A percentile compares a stretch with the other conserved stretches of the same genome.
These are phyloP conservation scores for Aspergillus nomiae DNA, from an alignment of 2,329 filamentous ascomycete species.

Conservation along the genomic window DNA sequence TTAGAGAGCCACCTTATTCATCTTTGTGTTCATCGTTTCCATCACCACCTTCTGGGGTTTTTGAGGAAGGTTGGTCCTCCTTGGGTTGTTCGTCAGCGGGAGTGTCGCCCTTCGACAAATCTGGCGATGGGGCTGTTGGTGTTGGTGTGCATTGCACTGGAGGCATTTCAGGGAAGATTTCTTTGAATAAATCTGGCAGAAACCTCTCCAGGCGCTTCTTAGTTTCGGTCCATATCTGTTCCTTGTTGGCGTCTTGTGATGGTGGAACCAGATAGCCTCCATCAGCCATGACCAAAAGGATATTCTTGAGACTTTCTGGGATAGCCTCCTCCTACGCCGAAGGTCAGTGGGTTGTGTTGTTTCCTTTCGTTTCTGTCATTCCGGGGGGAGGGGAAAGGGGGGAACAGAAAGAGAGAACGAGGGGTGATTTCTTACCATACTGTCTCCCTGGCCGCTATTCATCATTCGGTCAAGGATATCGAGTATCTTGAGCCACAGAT, in stretches of 20 bases:
- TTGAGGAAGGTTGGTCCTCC: not conserved
- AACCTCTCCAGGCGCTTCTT: conserved; percentile 62
- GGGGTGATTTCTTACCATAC: conserved; percentile 62
- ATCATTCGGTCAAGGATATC: conserved; percentile 94
- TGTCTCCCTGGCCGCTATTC: conserved; percentile 92
- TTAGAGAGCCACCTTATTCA: not conserved
- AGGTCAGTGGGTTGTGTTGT: conserved; percentile 1
- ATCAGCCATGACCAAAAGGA: conserved; percentile 90
- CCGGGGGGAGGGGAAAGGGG: no score
- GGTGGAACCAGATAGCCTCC: conserved; percentile 81
- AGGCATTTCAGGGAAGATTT: conserved; percentile 55
- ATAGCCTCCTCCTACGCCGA: conserved; percentile 80
- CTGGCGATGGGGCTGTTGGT: conserved; percentile 23
- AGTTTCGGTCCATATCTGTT: conserved; percentile 63
- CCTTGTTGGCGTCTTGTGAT: conserved; percentile 49
- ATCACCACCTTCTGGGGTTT: not conserved
- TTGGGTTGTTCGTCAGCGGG: conserved; percentile 17
- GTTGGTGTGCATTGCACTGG: conserved; percentile 23
- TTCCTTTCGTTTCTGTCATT: not conserved
- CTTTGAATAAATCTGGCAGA: conserved; percentile 59
- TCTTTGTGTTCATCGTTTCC: not conserved
- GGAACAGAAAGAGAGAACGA: conserved; percentile 10
- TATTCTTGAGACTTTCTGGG: conserved; percentile 93
- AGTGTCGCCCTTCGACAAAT: conserved; percentile 8
- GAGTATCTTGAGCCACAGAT: conserved; percentile 88